Evolutionary conservation across 2,329 filamentous ascomycete species (phyloP).

Genomic region (Botrytis galanthina): DNA sequence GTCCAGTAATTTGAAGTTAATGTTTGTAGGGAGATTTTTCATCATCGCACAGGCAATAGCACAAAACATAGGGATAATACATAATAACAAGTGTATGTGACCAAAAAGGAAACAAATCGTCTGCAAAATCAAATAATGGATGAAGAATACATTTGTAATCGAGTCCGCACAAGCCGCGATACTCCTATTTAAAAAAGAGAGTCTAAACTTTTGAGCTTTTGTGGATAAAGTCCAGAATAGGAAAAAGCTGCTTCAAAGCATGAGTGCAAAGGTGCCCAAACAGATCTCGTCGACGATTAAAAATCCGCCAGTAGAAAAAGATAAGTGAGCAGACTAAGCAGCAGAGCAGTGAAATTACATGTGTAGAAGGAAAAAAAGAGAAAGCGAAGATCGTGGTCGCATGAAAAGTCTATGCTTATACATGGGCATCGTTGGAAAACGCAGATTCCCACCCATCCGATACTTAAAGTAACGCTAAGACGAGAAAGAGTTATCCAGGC

Average conservation of each 20-base stretch:
- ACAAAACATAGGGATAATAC: constrained; percentile 14
- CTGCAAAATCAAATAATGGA: constrained; percentile 12
- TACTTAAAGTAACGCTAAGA: constrained; percentile 42
- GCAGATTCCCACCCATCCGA: constrained; percentile 41
- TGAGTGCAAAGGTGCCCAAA: constrained; percentile 23
- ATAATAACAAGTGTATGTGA: constrained; percentile 11
- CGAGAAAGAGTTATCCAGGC: constrained; percentile 41
- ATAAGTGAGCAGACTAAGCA: constrained; percentile 28
- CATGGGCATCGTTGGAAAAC: constrained; percentile 40
- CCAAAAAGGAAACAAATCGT: constrained; percentile 16
- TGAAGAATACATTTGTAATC: constrained; percentile 26
- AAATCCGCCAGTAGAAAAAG: constrained; percentile 23
- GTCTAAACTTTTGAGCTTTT: constrained; percentile 37
- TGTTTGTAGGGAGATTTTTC: background rate
- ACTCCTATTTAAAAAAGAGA: constrained; percentile 29
- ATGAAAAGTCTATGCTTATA: constrained; percentile 42
- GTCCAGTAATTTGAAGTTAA: background rate
- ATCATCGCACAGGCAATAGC: constrained; percentile 19
- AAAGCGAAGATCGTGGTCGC: constrained; percentile 38
- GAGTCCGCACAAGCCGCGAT: constrained; percentile 31
- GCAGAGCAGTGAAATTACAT: constrained; percentile 32
- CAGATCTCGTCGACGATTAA: constrained; percentile 23
- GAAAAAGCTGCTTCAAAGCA: constrained; percentile 26
- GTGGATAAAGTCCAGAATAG: constrained; percentile 26
- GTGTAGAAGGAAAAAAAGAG: constrained; percentile 30